Evolutionary conservation across 225 moss, liverwort and hornwort genomes (phyloP), one percentile per base, ranked within the genome.

Genomic region (Lunularia cruciata): DNA sequence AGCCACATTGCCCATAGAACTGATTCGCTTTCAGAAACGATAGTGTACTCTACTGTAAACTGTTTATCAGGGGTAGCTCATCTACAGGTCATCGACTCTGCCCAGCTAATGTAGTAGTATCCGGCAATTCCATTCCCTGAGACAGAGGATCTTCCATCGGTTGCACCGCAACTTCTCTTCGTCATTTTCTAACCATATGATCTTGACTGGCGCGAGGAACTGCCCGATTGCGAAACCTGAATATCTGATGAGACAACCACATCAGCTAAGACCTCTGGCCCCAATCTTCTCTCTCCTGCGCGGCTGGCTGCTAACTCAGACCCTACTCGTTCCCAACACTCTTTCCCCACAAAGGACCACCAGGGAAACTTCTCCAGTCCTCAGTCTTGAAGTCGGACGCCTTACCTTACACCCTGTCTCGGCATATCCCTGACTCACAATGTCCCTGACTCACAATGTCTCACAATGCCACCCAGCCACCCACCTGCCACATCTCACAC

Each of bases 1-100:
- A 74, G 33, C 79, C 79, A 74, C 74, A 74, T 75, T 74, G 60
- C 66, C 70, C 68, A 34, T 15, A n/a, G 3, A 28, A 40, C 18
- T 20, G 28, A 16, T 36, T 27, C 46, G 62, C 63, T 30, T 65
- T 35, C 62, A 30, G 38, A 23, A 13, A 8, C 28, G 34, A 36
- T 31, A 27, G 37, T 23, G 73, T 57, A 47, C 60, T 68, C 39
- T 31, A 34, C 9, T 46, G 67, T 47, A 46, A 8, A 72, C 60
- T 79, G 56, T 61, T 60, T 22, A 23, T 27, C 52, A 37, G 22
- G 52, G 16, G 30, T 38, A 8, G 38, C 40, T 67, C 65, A 75
- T 61, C 47, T 22, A 39, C 61, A 67, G 20, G 45, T 45, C 39
- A 61, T 67, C 30, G 52, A 48, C 65, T 67, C 67, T 28, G 67